phyloP scores from a whole-genome alignment of 495 filamentous ascomycete genomes.

The Hyaloscypha bicolor region DNA sequence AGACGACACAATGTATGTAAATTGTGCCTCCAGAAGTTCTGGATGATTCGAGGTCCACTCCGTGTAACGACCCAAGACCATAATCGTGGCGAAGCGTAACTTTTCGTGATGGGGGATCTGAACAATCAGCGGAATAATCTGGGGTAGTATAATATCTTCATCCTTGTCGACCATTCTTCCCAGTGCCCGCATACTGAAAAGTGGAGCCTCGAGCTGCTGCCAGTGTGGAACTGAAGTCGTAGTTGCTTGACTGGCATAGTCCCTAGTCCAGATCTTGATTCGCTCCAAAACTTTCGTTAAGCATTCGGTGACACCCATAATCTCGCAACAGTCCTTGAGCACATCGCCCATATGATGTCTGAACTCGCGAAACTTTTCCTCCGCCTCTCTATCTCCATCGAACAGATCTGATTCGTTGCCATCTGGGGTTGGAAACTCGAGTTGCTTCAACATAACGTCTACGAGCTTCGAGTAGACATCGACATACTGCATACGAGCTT shows the following conservation, averaged over 20 bases:
- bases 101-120: conserved; percentile 97
- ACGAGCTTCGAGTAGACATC: conserved; percentile 86
- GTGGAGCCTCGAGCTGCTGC: conserved; percentile 92
- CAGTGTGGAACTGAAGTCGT: conserved; percentile 85
- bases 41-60: conserved; percentile 97
- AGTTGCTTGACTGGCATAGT: conserved; percentile 74
- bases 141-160: conserved; percentile 80
- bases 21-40: conserved; percentile 85
- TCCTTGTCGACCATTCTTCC: conserved; percentile 92
- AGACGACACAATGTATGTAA: conserved; percentile 90
- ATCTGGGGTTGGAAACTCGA: conserved; percentile 85
- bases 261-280: conserved; percentile 85
- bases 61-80: conserved; percentile 94
- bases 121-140: conserved; percentile 88
- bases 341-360: conserved; percentile 97
- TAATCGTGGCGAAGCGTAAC: conserved; percentile 93
- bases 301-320: conserved; percentile 90
- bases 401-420: conserved; percentile 80
- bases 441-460: conserved; percentile 88
- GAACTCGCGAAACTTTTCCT: conserved; percentile 97
- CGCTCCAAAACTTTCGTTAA: conserved; percentile 81
- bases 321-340: conserved; percentile 94
- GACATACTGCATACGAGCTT: conserved; percentile 71
- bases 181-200: conserved; percentile 96
- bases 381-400: conserved; percentile 91